phyloP scores from a whole-genome alignment of 257 asterid genomes.

The Apocynum venetum region DNA sequence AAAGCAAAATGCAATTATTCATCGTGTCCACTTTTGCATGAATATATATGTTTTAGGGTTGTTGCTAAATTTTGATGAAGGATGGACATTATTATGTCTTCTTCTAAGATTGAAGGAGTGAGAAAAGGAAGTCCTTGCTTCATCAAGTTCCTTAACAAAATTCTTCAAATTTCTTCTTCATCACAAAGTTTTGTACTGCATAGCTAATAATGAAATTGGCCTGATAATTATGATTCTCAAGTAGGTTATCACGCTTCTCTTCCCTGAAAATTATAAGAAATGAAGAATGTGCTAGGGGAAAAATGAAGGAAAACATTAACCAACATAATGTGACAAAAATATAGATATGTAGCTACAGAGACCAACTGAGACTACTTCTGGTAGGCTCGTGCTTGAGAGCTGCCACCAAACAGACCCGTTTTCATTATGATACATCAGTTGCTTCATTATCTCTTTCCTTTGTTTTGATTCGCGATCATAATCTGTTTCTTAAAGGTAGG shows the following conservation, averaged over 20 bases:
- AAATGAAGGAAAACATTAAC: neutral
- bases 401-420: neutral
- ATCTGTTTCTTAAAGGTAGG: conserved; percentile 58
- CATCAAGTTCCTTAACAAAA: neutral
- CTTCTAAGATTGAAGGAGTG: neutral
- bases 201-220: neutral
- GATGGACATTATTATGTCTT: neutral
- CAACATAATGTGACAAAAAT: neutral
- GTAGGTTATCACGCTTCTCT: neutral
- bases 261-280: neutral
- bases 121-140: neutral
- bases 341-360: neutral
- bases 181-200: neutral
- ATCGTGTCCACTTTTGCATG: neutral
- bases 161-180: neutral
- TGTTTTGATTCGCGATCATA: neutral
- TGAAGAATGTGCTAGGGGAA: neutral
- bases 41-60: neutral
- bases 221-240: neutral
- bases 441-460: neutral
- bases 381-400: neutral
- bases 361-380: neutral
- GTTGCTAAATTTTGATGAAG: neutral
- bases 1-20: neutral
- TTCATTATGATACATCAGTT: neutral